Evolutionary conservation across 2,329 filamentous ascomycete genomes (phyloP).

Genomic region (Claviceps sp.): DNA sequence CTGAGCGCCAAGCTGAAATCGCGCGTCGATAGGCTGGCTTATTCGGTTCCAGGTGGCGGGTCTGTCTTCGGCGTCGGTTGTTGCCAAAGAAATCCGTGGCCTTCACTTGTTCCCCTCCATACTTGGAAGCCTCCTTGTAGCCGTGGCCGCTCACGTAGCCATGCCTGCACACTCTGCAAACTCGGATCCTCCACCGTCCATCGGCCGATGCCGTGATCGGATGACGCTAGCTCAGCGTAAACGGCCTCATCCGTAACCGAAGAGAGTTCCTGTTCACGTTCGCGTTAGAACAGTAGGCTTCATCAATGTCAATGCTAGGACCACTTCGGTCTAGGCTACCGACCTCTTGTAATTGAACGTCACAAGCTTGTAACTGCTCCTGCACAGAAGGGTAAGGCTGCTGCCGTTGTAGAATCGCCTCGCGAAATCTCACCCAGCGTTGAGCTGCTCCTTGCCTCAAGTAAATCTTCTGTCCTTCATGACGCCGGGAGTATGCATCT

Average conservation of each 20-base stretch:
- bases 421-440: conserved; percentile 43
- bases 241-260: conserved; percentile 45
- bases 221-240: conserved; percentile 39
- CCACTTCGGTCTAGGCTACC: conserved; percentile 13
- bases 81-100: too few species aligned
- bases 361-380: conserved; percentile 37
- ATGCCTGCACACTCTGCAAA: conserved; percentile 42
- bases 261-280: conserved; percentile 36
- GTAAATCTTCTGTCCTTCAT: conserved; percentile 53
- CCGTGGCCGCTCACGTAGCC: conserved; percentile 31
- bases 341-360: conserved; percentile 44
- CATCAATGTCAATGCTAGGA: not conserved
- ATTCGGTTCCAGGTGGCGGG: too few species aligned
- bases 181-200: conserved; percentile 52
- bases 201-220: conserved; percentile 41
- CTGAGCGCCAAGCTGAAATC: too few species aligned
- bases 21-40: too few species aligned
- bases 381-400: conserved; percentile 33
- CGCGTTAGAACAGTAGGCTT: not conserved
- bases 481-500: conserved; percentile 46
- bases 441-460: conserved; percentile 46
- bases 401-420: conserved; percentile 37
- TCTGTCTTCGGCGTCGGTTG: too few species aligned
- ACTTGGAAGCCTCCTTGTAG: not conserved
- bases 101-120: too few species aligned